phyloP scores from a whole-genome alignment of 1,139 yeast genomes.

The Candida albicans region DNA sequence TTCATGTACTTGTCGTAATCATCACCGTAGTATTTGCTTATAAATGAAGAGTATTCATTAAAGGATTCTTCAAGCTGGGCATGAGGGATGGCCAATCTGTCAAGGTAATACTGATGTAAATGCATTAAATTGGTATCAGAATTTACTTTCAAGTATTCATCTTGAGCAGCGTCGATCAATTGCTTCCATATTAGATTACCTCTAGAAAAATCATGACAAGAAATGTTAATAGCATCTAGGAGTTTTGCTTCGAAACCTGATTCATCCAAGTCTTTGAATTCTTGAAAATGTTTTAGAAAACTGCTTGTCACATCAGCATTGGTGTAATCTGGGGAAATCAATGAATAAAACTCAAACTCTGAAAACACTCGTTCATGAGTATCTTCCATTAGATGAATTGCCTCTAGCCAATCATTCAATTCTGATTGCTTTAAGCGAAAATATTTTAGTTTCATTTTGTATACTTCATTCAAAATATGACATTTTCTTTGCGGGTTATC shows the following conservation, averaged over 20 bases:
- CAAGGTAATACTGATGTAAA: conserved; percentile 27
- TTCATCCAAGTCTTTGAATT: conserved; percentile 12
- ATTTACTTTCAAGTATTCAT: conserved; percentile 12
- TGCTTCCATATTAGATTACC: conserved; percentile 38
- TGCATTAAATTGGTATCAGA: conserved; percentile 19
- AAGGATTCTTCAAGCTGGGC: conserved; percentile 41
- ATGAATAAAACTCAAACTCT: conserved; percentile 21
- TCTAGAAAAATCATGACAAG: conserved; percentile 34
- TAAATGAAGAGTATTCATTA: conserved; percentile 42
- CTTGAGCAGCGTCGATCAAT: conserved; percentile 17
- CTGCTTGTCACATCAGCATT: conserved; percentile 21
- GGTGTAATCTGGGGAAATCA: conserved; percentile 20
- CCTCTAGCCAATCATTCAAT: conserved; percentile 27
- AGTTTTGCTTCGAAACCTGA: conserved; percentile 17
- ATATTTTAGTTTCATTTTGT: conserved; percentile 21
- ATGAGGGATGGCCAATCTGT: conserved; percentile 47
- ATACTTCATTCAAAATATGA: conserved; percentile 17
- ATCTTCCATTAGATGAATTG: conserved; percentile 20
- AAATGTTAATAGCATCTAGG: conserved; percentile 25
- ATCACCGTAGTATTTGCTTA: conserved; percentile 27
- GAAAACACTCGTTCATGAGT: conserved; percentile 9
- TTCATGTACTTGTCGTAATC: conserved; percentile 43
- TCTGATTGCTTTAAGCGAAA: conserved; percentile 25
- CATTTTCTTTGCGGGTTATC: conserved; percentile 5
- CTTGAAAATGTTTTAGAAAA: conserved; percentile 14